These are phyloP conservation scores for Phaeotremella skinneri DNA, from an alignment of 768 basidiomycete genomes.

Conservation along the genomic window DNA sequence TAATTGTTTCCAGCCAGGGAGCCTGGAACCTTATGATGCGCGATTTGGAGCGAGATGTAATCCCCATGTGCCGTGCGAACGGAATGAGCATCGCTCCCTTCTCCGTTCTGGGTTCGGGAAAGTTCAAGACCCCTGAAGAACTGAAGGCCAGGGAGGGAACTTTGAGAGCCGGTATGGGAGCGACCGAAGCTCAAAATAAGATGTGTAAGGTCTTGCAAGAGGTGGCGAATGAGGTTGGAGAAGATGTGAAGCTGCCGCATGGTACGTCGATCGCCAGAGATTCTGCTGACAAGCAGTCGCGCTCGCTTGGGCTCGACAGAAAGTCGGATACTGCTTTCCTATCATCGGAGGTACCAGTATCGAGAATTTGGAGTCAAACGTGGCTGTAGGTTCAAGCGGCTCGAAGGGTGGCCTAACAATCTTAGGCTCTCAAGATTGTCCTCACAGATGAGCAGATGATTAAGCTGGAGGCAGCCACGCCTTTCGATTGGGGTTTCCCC, in stretches of 20 bases:
- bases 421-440: conserved; percentile 22
- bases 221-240: conserved; percentile 39
- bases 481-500: conserved; percentile 32
- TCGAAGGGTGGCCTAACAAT: conserved; percentile 21
- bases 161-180: conserved; percentile 8
- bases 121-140: conserved; percentile 42
- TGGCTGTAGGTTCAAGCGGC: conserved; percentile 14
- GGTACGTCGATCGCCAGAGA: conserved; percentile 11
- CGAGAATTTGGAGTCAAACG: conserved; percentile 33
- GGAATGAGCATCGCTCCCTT: conserved; percentile 15
- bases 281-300: conserved; percentile 26
- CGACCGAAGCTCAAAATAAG: conserved; percentile 20
- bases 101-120: conserved; percentile 23
- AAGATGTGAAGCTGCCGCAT: conserved; percentile 17
- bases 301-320: conserved; percentile 40
- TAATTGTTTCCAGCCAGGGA: conserved; percentile 22
- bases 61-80: conserved; percentile 51
- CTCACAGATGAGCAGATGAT: conserved; percentile 37
- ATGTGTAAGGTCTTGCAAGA: conserved; percentile 30
- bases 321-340: conserved; percentile 36
- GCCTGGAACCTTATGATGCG: conserved; percentile 43
- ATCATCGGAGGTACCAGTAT: conserved; percentile 41
- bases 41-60: conserved; percentile 60
- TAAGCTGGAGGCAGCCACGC: conserved; percentile 31
- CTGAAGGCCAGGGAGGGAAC: conserved; percentile 23